Percentiles rank a stretch among this genome's conserved stretches.
Evolutionary conservation across 129 eudicot species (phyloP).

Genomic region (Helichrysum umbraculigerum): DNA sequence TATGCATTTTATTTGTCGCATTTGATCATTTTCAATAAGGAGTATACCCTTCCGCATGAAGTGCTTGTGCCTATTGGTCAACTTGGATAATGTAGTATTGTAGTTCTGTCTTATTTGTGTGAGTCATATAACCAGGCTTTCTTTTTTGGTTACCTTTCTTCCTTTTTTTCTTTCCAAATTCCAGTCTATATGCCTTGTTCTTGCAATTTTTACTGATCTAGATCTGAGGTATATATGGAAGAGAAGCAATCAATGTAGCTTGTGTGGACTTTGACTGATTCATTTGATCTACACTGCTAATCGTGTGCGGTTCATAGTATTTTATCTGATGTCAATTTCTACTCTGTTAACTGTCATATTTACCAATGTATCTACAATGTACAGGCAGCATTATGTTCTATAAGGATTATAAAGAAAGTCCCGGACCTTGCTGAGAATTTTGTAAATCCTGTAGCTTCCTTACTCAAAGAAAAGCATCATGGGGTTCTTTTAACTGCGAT

Average conservation of each 20-base stretch:
- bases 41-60: conserved; percentile 11
- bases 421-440: conserved; percentile 93
- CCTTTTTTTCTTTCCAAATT: neutral
- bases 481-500: conserved; percentile 86
- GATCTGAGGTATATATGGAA: neutral
- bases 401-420: conserved; percentile 92
- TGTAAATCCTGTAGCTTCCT: conserved; percentile 56
- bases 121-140: conserved; percentile 7
- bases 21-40: conserved; percentile 12
- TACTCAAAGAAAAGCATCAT: conserved; percentile 96
- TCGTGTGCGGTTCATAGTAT: neutral
- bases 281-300: neutral
- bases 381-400: conserved; percentile 92
- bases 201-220: neutral
- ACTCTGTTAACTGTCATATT: neutral
- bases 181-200: neutral
- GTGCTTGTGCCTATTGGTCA: neutral
- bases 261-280: neutral
- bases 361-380: conserved; percentile 16
- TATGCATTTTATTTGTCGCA: conserved; percentile 1
- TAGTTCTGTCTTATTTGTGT: no score
- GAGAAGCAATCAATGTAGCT: neutral
- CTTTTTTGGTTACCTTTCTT: neutral
- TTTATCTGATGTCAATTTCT: neutral
- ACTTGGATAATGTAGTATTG: no score